Conservation (phyloP, 2,329 filamentous ascomycete species). For the Xylariaceae sp. region DNA sequence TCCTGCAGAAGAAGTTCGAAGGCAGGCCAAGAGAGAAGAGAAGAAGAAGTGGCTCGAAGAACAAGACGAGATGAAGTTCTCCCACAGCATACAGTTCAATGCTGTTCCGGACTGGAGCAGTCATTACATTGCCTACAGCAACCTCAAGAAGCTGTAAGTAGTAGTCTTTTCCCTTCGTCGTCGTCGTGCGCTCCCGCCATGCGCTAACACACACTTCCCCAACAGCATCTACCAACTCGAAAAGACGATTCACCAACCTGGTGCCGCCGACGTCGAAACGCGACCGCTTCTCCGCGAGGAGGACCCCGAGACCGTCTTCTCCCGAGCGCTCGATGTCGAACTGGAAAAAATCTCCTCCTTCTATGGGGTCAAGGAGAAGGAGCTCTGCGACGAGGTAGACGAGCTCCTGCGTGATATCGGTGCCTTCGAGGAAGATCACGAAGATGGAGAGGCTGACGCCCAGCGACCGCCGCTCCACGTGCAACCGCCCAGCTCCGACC, state of each 20-base stretch:
- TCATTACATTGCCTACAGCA: conserved; percentile 97
- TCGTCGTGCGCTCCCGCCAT: too few relatives aligned
- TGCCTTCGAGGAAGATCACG: conserved; percentile 54
- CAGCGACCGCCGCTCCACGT: conserved; percentile 21
- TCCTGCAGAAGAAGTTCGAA: conserved; percentile 30
- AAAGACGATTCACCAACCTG: conserved; percentile 66
- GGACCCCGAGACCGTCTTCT: conserved; percentile 78
- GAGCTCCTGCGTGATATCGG: conserved; percentile 71
- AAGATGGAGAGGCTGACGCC: conserved; percentile 34
- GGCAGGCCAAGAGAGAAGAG: conserved; percentile 45
- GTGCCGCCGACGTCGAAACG: conserved; percentile 68
- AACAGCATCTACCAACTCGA: conserved; percentile 88
- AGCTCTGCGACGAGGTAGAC: conserved; percentile 76
- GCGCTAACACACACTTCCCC: too few relatives aligned
- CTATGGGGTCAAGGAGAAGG: conserved; percentile 81
- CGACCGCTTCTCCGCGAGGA: conserved; percentile 71
- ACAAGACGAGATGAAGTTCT: conserved; percentile 96
- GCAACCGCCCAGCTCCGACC: conserved; percentile 26
- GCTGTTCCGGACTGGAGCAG: conserved; percentile 99
- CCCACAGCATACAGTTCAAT: conserved; percentile 98
- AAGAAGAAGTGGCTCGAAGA: conserved; percentile 68
- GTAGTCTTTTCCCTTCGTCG: too few relatives aligned
- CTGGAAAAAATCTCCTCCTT: conserved; percentile 92
- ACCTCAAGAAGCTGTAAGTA: conserved; percentile 94
- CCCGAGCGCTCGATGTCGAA: conserved; percentile 75